Evolutionary conservation across 1,139 yeast species (phyloP), one percentile per base, ranked within the genome.

Genomic region (Kodamaea suecica): DNA sequence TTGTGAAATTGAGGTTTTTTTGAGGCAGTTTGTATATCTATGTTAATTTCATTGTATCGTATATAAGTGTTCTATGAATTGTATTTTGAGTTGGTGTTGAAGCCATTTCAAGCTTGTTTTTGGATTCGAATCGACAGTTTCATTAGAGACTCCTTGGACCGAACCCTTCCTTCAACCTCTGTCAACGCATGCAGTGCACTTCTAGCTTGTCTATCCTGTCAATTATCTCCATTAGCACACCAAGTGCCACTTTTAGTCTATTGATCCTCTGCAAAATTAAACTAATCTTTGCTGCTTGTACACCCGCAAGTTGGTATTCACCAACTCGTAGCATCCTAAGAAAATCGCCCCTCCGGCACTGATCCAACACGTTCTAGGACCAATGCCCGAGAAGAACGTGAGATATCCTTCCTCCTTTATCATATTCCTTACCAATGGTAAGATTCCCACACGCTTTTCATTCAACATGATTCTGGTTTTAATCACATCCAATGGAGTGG

Each of bases 331-430:
- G 40, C 87, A 86, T 3, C 99, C 99, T 38, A 92, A 69, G 63
- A 94, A 92, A 24, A 94, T 87, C 20, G 97, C 96, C 13, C 99
- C 99, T 12, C 99, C 99, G 3, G 95, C 94, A 63, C 95, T 82
- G 41, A 92, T 92, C 98, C 98, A 92, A 77, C 85, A 73, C 0
- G 97, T 88, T 55, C 98, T 71, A 2, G 98, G 97, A 0, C 95
- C 97, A 27, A 90, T 73, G 4, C 98, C 98, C 34, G 75, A 76
- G 54, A 78, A 74, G 45, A 92, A 86, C 1, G 84, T 88, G 6
- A 54, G 45, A 32, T 65, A 59, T 0, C 95, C 95, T 50, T 85
- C 95, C 35, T 82, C 86, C 23, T 55, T 56, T 12, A 73, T 56
- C 37, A 88, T 69, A 4, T 57, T 52, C 30, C 47, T 49, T 1